A percentile compares a stretch with the other conserved stretches of the same genome.
phyloP scores from a whole-genome alignment of 352 stramenopile genomes.

The Globisporangium sylvaticum region DNA sequence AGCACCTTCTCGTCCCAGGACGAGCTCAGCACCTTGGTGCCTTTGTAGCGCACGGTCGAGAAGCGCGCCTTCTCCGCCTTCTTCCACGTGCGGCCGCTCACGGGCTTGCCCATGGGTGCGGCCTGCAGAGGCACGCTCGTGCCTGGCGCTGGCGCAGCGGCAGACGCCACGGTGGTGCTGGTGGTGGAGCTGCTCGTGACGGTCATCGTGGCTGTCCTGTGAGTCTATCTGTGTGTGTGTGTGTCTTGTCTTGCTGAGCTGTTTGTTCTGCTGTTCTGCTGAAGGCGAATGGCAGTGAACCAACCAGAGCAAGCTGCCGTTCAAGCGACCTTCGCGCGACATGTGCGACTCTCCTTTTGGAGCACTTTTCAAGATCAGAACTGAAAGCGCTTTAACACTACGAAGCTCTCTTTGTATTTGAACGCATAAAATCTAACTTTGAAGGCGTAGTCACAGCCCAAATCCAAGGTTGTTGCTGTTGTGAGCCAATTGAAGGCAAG shows the following conservation, averaged over 20 bases:
- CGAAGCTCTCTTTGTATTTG: neutral
- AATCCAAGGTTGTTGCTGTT: no score
- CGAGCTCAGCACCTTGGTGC: slow-evolving; percentile 77
- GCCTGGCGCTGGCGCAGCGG: neutral
- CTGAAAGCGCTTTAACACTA: no score
- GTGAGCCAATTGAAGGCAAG: no score
- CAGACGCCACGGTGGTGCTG: slow-evolving; percentile 14
- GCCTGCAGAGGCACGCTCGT: slow-evolving; percentile 18
- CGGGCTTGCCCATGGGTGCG: slow-evolving; percentile 49
- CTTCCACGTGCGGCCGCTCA: slow-evolving; percentile 83
- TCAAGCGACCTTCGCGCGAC: slow-evolving; percentile 26
- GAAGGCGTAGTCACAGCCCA: neutral
- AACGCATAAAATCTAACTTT: neutral
- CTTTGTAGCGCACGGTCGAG: slow-evolving; percentile 67
- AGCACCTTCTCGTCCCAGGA: slow-evolving; percentile 87
- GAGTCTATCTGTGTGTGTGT: neutral
- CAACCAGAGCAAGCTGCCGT: slow-evolving; percentile 18
- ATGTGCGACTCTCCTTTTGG: neutral
- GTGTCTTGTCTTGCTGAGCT: neutral
- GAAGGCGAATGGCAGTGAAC: slow-evolving; percentile 8
- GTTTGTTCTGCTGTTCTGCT: neutral
- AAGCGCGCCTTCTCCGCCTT: slow-evolving; percentile 80
- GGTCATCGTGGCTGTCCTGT: slow-evolving; percentile 5
- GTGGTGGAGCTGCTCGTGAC: slow-evolving; percentile 20
- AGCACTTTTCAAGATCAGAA: neutral